These are phyloP conservation scores for Oryza officinalis DNA, from an alignment of 176 grass and related monocot species.

Conservation along the genomic window DNA sequence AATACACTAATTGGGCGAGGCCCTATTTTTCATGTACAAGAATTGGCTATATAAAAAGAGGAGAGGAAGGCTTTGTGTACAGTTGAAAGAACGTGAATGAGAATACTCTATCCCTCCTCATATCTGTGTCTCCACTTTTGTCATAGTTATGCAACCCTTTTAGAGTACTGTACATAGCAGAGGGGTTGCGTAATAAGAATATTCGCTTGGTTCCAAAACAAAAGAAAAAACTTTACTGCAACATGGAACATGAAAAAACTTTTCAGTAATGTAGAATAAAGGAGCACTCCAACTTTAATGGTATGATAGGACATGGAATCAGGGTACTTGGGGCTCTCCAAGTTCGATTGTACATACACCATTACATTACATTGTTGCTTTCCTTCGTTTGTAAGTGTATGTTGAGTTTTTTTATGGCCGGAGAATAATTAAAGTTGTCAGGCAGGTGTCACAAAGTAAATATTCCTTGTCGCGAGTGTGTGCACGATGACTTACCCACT, in stretches of 20 bases:
- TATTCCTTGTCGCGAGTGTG: not conserved
- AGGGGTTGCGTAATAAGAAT: not conserved
- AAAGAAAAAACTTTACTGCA: not conserved
- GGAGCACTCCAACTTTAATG: not conserved
- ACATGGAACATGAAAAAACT: too few species aligned
- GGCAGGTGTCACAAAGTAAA: not conserved
- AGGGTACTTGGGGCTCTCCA: not conserved
- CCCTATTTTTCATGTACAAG: too few species aligned
- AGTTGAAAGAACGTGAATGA: too few species aligned
- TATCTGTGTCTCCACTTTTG: too few species aligned
- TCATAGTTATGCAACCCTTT: too few species aligned
- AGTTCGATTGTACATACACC: not conserved
- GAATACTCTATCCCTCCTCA: too few species aligned
- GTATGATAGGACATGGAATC: slow-evolving; percentile 15
- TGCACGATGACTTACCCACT: not conserved
- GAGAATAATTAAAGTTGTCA: not conserved
- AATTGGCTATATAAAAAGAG: too few species aligned
- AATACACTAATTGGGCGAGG: too few species aligned
- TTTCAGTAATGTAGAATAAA: not conserved
- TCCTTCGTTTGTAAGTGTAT: not conserved
- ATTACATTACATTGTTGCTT: not conserved
- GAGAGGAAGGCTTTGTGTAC: too few species aligned
- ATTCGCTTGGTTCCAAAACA: not conserved
- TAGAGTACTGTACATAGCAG: too few species aligned
- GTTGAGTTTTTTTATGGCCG: not conserved